Evolutionary conservation across 164 flowering plant species (phyloP).

Genomic region (Aristolochia californica): DNA sequence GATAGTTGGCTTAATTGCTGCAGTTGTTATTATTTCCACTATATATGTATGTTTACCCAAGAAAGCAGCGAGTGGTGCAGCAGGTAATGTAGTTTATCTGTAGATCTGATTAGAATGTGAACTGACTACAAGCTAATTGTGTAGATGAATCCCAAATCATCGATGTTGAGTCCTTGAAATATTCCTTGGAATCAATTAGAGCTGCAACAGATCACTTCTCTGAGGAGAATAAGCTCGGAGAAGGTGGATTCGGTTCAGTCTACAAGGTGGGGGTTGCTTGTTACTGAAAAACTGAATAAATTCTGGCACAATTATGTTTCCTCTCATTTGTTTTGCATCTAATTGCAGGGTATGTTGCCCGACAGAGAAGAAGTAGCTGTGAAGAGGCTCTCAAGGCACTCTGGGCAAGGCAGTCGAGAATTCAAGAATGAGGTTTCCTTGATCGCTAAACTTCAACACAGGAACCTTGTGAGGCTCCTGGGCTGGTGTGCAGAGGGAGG

Average conservation of each 20-base stretch:
- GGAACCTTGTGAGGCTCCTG: slow-evolving; percentile 26
- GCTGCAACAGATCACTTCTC: slow-evolving; percentile 19
- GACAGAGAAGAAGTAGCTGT: background rate
- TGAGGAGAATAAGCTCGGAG: slow-evolving; percentile 14
- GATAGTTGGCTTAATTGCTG: background rate
- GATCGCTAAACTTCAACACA: slow-evolving; percentile 28
- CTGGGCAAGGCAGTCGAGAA: slow-evolving; percentile 1
- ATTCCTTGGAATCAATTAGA: background rate
- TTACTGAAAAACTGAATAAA: too few species aligned
- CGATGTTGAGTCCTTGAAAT: background rate
- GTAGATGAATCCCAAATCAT: too few species aligned
- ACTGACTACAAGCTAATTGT: too few species aligned
- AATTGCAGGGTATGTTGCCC: background rate
- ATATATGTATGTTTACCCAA: background rate
- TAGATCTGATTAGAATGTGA: too few species aligned
- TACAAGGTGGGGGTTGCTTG: too few species aligned
- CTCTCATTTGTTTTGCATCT: background rate
- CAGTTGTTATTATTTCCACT: background rate
- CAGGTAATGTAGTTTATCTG: too few species aligned
- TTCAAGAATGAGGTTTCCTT: slow-evolving; percentile 26
- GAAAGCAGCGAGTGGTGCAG: background rate
- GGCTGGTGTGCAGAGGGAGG: slow-evolving; percentile 25
- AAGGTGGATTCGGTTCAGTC: slow-evolving; percentile 21
- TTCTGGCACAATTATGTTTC: too few species aligned
- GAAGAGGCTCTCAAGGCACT: slow-evolving; percentile 1